A percentile compares a stretch with the other conserved stretches of the same genome.
phyloP scores from a whole-genome alignment of 1,139 yeast genomes.

The Arxiozyma slooffiae region DNA sequence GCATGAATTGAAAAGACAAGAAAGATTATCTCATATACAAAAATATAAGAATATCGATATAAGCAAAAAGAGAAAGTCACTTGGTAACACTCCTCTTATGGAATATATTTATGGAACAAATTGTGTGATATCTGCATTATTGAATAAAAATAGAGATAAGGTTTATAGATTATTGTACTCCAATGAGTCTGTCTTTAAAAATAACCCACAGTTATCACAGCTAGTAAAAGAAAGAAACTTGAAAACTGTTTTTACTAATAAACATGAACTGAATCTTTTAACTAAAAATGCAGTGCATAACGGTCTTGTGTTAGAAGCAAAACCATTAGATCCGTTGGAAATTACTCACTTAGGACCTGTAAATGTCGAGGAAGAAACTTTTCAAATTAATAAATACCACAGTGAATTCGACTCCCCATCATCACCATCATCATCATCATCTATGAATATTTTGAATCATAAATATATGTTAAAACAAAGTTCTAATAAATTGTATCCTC shows the following conservation, averaged over 20 bases:
- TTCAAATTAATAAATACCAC: slow-evolving; percentile 4
- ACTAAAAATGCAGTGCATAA: slow-evolving; percentile 72
- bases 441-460: neutral
- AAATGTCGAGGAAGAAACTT: slow-evolving; percentile 24
- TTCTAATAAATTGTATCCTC: slow-evolving; percentile 38
- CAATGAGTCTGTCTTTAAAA: slow-evolving; percentile 28
- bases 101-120: slow-evolving; percentile 75
- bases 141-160: slow-evolving; percentile 44
- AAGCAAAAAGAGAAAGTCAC: neutral
- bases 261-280: slow-evolving; percentile 50
- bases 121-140: slow-evolving; percentile 61
- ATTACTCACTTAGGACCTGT: slow-evolving; percentile 34
- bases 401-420: slow-evolving; percentile 8
- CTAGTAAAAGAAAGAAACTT: slow-evolving; percentile 42
- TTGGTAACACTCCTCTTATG: slow-evolving; percentile 37
- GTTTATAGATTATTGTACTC: slow-evolving; percentile 44
- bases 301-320: slow-evolving; percentile 65
- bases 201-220: slow-evolving; percentile 34
- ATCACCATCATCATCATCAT: neutral
- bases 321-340: slow-evolving; percentile 42
- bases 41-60: neutral
- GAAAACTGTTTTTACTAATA: slow-evolving; percentile 37
- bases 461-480: neutral
- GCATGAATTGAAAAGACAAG: neutral
- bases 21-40: neutral